Percentiles rank a stretch among this genome's conserved stretches.
phyloP scores from a whole-genome alignment of 441 rosid species.

The Euphorbia schlechtendalii region DNA sequence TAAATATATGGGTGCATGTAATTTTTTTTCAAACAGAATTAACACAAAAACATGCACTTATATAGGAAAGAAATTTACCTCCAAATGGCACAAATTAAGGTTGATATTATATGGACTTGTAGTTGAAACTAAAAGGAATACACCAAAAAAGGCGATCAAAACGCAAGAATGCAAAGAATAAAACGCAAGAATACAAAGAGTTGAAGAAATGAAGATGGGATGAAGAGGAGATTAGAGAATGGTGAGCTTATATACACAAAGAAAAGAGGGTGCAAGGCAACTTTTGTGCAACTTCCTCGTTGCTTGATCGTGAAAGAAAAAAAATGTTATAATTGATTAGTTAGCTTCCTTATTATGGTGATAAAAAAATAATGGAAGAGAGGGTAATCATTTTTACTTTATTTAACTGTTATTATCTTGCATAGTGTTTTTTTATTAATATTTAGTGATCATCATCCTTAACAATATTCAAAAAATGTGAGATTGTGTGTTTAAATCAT shows the following conservation, averaged over 20 bases:
- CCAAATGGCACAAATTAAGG: not conserved
- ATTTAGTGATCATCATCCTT: too few relatives aligned
- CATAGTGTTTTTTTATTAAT: too few relatives aligned
- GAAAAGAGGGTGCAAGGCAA: too few relatives aligned
- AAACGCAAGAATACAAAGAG: constrained; percentile 11
- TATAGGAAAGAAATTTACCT: not conserved
- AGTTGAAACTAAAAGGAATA: not conserved
- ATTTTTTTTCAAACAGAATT: not conserved
- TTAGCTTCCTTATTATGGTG: too few relatives aligned
- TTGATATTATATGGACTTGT: not conserved
- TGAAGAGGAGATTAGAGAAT: constrained; percentile 11
- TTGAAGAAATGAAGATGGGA: not conserved
- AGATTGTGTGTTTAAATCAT: too few relatives aligned
- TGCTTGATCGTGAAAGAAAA: not conserved
- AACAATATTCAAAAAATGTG: too few relatives aligned
- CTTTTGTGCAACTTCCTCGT: constrained; percentile 4
- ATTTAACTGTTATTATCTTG: too few relatives aligned
- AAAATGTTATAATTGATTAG: too few relatives aligned
- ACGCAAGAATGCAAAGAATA: constrained; percentile 14
- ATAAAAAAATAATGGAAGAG: not conserved
- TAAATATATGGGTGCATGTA: too few relatives aligned
- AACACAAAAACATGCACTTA: not conserved
- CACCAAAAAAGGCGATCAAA: not conserved
- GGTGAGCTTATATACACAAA: constrained; percentile 21
- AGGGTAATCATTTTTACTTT: too few relatives aligned